Evolutionary conservation across 331 rosid species (phyloP).

Genomic region (Phaseolus coccineus): DNA sequence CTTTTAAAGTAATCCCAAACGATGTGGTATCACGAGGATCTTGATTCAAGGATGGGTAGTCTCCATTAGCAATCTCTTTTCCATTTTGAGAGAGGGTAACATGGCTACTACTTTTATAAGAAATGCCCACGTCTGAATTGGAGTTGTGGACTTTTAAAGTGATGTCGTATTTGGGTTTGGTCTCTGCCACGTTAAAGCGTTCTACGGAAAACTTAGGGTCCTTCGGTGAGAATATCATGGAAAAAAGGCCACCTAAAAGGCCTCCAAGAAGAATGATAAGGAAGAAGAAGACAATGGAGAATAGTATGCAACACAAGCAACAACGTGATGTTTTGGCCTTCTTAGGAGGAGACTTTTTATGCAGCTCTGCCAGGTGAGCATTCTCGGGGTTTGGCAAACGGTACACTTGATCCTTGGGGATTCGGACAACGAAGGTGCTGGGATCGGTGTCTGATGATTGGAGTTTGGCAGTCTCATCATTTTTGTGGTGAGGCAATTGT

Average conservation of each 20-base stretch:
- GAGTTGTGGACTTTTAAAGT: constrained; percentile 46
- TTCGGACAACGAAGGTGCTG: constrained; percentile 41
- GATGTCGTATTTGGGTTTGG: constrained; percentile 36
- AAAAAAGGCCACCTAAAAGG: constrained; percentile 38
- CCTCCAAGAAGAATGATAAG: constrained; percentile 29
- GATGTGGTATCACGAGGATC: constrained; percentile 9
- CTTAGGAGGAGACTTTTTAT: neutral
- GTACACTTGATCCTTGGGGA: constrained; percentile 50
- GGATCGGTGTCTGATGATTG: neutral
- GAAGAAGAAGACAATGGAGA: constrained; percentile 13
- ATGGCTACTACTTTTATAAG: constrained; percentile 52
- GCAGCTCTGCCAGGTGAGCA: constrained; percentile 45
- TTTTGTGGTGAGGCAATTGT: neutral
- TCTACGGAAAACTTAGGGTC: constrained; percentile 52
- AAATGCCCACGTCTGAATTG: constrained; percentile 45
- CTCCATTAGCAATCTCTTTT: constrained; percentile 45
- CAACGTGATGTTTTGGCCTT: neutral
- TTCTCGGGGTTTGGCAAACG: constrained; percentile 40
- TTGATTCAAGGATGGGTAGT: constrained; percentile 47
- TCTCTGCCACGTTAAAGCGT: constrained; percentile 4
- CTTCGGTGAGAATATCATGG: constrained; percentile 25
- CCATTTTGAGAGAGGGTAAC: constrained; percentile 48
- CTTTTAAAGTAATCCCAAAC: constrained; percentile 38
- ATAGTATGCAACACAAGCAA: constrained; percentile 13
- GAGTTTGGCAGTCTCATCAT: neutral